Evolutionary conservation across 768 basidiomycete species (phyloP), one percentile per base, ranked within the genome.

Genomic region (Mycena belliarum): DNA sequence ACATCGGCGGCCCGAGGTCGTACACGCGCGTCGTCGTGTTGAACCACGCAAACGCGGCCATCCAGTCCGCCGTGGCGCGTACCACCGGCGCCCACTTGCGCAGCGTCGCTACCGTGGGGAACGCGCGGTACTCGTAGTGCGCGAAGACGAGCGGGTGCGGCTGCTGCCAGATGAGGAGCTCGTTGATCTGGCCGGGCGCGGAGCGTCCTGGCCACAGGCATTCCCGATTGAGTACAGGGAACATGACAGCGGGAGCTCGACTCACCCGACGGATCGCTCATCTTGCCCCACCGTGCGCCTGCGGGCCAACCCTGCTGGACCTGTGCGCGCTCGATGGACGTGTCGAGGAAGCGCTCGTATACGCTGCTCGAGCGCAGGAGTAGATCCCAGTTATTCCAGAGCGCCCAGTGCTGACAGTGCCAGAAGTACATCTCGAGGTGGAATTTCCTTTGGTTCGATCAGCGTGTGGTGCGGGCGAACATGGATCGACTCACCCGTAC

Each of bases 271-370:
- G 84, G 84, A 59, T 85, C 83, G 10, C 82, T 83, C 83, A 84
- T 84, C 66, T 86, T 86, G 9, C 81, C 78, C 83, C 82, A 84
- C 25, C 84, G 77, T 20, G 83, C 84, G n/a, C 84, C 84, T 9
- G 73, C 64, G 12, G 73, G 54, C 73, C 76, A 84, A 54, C 79
- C 77, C 66, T 86, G 76, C 67, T 84, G 82, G 3, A 76, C 69
- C 61, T 81, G 79, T 1, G 84, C 79, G 2, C 82, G 77, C 6
- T 66, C 46, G 35, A 82, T 70, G 14, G 83, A 79, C 33, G 72
- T 72, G 14, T 68, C 57, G 23, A 85, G 76, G 68, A 84, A 84
- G 4, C 76, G 74, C 8, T 71, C 62, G 65, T 84, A 85, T 10
- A 82, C 70, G 40, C 63, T 58, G 47, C 69, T 73, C 0, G 80